Evolutionary conservation across 305 asterid genomes (phyloP).

Genomic region (Caryopteris hybrid): DNA sequence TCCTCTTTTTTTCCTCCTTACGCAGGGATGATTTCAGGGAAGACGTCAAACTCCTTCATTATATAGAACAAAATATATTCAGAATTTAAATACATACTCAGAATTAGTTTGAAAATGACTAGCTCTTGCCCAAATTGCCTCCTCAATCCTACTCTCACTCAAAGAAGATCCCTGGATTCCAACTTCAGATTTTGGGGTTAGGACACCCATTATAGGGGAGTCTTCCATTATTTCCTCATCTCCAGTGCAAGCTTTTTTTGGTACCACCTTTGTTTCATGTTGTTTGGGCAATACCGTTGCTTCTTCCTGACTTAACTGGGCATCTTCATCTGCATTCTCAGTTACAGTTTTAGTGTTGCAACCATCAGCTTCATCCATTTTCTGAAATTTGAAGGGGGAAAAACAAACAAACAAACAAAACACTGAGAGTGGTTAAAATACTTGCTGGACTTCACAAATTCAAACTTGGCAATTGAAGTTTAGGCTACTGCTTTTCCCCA

Average conservation of each 20-base stretch:
- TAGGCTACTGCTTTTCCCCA: not conserved
- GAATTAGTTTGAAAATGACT: constrained; percentile 66
- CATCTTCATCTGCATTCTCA: constrained; percentile 28
- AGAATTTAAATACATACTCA: constrained; percentile 44
- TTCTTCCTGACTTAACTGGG: constrained; percentile 29
- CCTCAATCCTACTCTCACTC: constrained; percentile 57
- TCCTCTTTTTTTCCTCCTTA: not conserved
- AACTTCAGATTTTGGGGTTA: constrained; percentile 49
- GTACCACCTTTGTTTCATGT: constrained; percentile 34
- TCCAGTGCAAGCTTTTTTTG: constrained; percentile 32
- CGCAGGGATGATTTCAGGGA: not conserved
- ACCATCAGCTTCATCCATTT: constrained; percentile 47
- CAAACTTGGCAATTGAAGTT: not conserved
- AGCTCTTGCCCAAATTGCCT: constrained; percentile 72
- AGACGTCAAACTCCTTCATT: constrained; percentile 1
- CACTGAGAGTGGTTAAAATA: constrained; percentile 8
- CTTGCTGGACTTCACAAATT: not conserved
- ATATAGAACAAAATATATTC: constrained; percentile 5
- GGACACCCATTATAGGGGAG: constrained; percentile 90
- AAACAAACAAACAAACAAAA: too few species aligned
- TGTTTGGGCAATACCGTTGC: constrained; percentile 33
- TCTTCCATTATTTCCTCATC: constrained; percentile 61
- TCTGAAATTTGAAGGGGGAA: constrained; percentile 53
- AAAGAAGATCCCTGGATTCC: constrained; percentile 36
- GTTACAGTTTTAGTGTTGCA: constrained; percentile 26